Percentiles rank a stretch among this genome's conserved stretches.
phyloP scores from a whole-genome alignment of 2,329 filamentous ascomycete species.

The Metarhizium rileyi region DNA sequence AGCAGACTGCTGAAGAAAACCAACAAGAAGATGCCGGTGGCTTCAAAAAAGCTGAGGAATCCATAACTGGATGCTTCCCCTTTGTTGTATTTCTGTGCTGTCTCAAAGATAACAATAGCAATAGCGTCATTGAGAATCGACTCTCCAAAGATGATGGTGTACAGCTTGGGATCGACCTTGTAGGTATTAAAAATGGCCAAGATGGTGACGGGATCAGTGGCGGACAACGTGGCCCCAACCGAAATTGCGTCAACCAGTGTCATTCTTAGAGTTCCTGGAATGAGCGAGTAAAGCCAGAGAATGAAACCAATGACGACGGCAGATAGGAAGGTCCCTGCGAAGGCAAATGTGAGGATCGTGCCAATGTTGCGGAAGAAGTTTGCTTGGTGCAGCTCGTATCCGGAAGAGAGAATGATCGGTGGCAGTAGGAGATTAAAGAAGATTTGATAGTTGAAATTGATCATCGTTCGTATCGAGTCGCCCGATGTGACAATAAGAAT shows the following conservation, averaged over 20 bases:
- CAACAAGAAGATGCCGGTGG: constrained; percentile 85
- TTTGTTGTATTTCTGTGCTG: constrained; percentile 83
- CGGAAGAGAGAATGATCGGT: constrained; percentile 92
- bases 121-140: constrained; percentile 97
- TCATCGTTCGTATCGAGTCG: constrained; percentile 76
- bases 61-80: constrained; percentile 63
- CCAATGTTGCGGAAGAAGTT: constrained; percentile 99
- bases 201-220: constrained; percentile 95
- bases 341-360: constrained; percentile 93
- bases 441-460: constrained; percentile 98
- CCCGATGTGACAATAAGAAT: constrained; percentile 73
- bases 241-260: constrained; percentile 93
- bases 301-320: constrained; percentile 88
- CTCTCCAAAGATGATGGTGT: constrained; percentile 97
- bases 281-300: constrained; percentile 77
- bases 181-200: constrained; percentile 98
- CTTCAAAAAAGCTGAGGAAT: constrained; percentile 77
- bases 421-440: constrained; percentile 99
- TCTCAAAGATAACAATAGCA: constrained; percentile 97
- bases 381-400: constrained; percentile 94
- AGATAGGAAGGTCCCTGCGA: constrained; percentile 93
- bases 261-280: constrained; percentile 76
- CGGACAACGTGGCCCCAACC: constrained; percentile 89
- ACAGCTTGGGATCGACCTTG: constrained; percentile 97
- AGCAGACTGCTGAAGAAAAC: constrained; percentile 92